phyloP scores from a whole-genome alignment of 768 basidiomycete species.

The Suillus bovinus region DNA sequence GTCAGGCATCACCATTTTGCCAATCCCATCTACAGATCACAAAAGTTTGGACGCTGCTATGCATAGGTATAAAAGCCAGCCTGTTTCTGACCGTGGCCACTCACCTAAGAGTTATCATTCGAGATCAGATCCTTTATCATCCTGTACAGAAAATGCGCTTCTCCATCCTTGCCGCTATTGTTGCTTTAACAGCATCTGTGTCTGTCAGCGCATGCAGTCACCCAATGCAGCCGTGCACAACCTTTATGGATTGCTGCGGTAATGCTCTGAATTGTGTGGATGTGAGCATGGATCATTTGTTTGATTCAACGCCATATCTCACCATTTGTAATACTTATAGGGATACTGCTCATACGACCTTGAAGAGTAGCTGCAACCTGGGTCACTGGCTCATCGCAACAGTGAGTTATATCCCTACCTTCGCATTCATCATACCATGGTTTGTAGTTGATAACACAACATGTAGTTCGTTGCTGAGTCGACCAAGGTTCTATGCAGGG shows the following conservation, averaged over 20 bases:
- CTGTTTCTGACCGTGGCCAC: neutral
- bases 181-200: neutral
- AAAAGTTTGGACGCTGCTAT: neutral
- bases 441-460: too few species aligned
- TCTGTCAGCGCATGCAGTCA: neutral
- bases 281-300: neutral
- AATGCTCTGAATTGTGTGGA: neutral
- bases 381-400: neutral
- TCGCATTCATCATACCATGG: neutral
- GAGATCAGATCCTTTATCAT: neutral
- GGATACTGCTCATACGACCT: neutral
- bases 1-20: neutral
- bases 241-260: neutral
- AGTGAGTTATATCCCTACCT: neutral
- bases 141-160: neutral
- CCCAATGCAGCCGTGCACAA: rapidly evolving
- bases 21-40: neutral
- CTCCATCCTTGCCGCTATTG: neutral
- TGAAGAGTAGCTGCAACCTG: neutral
- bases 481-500: neutral
- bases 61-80: neutral
- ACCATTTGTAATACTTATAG: neutral
- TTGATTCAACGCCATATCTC: neutral
- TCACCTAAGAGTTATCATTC: neutral
- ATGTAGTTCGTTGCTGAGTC: neutral